Conservation (phyloP, 2,329 filamentous ascomycete genomes). For the Alternaria novae-zelandiae region DNA sequence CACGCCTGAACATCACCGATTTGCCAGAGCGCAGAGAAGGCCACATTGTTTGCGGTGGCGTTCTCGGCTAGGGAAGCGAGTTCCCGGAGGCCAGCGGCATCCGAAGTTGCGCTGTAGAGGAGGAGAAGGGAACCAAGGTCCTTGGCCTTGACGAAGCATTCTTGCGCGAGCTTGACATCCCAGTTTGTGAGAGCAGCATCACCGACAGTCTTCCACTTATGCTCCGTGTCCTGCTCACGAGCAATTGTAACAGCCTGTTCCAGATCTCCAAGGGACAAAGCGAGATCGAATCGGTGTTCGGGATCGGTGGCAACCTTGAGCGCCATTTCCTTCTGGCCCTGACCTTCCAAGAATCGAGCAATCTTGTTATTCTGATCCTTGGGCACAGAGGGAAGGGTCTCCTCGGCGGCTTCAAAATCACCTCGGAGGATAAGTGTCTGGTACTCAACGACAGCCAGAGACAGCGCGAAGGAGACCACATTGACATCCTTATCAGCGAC, state of each 20-base stretch:
- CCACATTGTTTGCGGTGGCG: conserved; percentile 85
- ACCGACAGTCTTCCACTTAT: conserved; percentile 98
- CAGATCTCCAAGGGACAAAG: conserved; percentile 81
- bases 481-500: conserved; percentile 94
- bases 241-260: conserved; percentile 87
- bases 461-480: conserved; percentile 88
- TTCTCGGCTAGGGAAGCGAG: conserved; percentile 78
- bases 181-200: conserved; percentile 86
- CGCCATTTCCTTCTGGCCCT: conserved; percentile 95
- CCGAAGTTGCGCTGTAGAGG: conserved; percentile 83
- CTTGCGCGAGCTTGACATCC: conserved; percentile 86
- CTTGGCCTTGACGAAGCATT: conserved; percentile 90
- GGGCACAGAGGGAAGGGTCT: conserved; percentile 83
- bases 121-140: conserved; percentile 89
- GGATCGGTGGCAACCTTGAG: conserved; percentile 92
- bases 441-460: conserved; percentile 92
- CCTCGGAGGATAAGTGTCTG: conserved; percentile 93
- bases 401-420: conserved; percentile 88
- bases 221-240: conserved; percentile 81
- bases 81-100: conserved; percentile 73
- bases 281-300: conserved; percentile 95
- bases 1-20: conserved; percentile 82
- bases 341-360: conserved; percentile 93
- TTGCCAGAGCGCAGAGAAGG: conserved; percentile 90
- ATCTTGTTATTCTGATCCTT: conserved; percentile 98